These are phyloP conservation scores for Xerocomellus chrysenteron DNA, from an alignment of 768 basidiomycete genomes.

Conservation along the genomic window DNA sequence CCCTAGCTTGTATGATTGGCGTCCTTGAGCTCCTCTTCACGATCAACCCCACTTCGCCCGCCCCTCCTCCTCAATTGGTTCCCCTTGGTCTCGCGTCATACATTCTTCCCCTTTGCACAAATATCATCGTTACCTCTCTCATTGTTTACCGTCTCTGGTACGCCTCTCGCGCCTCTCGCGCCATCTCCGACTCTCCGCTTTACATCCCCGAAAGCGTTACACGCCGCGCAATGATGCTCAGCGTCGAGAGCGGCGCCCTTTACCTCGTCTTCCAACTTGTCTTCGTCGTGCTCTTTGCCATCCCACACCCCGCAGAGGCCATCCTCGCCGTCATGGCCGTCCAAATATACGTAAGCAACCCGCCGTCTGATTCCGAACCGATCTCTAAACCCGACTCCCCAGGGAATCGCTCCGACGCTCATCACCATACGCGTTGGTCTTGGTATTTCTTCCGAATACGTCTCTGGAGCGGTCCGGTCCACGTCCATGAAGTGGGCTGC, in stretches of 20 bases:
- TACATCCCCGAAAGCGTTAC: conserved; percentile 15
- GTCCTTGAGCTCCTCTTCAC: conserved; percentile 30
- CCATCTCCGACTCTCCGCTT: conserved; percentile 5
- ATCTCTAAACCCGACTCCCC: background rate
- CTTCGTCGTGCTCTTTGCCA: conserved; percentile 40
- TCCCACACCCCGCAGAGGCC: conserved; percentile 33
- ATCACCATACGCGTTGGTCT: conserved; percentile 37
- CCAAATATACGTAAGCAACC: conserved; percentile 39
- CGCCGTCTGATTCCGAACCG: background rate
- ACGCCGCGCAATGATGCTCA: conserved; percentile 33
- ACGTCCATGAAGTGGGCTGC: conserved; percentile 26
- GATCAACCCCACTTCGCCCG: conserved; percentile 29
- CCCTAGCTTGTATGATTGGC: conserved; percentile 32
- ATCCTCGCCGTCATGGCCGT: conserved; percentile 38
- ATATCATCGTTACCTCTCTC: conserved; percentile 41
- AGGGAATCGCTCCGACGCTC: conserved; percentile 37
- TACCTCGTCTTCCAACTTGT: conserved; percentile 40
- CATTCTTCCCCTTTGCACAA: conserved; percentile 40
- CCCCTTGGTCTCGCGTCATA: conserved; percentile 39
- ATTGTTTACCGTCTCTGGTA: conserved; percentile 41
- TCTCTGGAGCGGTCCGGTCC: conserved; percentile 12
- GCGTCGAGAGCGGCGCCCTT: conserved; percentile 41
- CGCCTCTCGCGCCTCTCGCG: conserved; percentile 10
- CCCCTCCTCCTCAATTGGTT: conserved; percentile 36
- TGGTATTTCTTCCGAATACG: conserved; percentile 30